These are phyloP conservation scores for Raphidocelis subcapitata DNA, from an alignment of 139 green algal genomes.

Conservation along the genomic window DNA sequence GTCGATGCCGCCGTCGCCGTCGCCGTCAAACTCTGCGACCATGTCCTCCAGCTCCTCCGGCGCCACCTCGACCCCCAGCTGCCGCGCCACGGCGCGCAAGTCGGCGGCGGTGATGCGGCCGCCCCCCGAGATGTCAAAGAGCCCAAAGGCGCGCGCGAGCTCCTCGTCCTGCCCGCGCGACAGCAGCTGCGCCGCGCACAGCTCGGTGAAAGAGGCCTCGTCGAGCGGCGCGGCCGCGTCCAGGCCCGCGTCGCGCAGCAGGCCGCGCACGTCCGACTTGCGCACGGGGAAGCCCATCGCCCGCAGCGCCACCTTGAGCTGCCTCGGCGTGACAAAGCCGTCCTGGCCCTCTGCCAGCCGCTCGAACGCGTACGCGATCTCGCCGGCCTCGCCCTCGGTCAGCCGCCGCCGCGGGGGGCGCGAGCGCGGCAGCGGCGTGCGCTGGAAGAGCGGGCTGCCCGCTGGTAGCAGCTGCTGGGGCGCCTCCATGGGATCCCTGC, in stretches of 20 bases:
- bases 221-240: slow-evolving; percentile 10
- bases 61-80: slow-evolving; percentile 31
- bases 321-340: slow-evolving; percentile 2
- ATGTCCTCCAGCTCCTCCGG: slow-evolving; percentile 44
- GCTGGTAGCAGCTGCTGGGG: no score
- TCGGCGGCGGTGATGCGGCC: slow-evolving; percentile 34
- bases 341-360: slow-evolving; percentile 15
- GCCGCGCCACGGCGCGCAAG: slow-evolving; percentile 27
- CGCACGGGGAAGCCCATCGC: slow-evolving; percentile 41
- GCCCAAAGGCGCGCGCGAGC: slow-evolving; percentile 31
- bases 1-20: slow-evolving; percentile 31
- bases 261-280: slow-evolving; percentile 27
- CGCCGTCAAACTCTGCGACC: slow-evolving; percentile 39
- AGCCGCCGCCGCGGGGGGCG: no score
- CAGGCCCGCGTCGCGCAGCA: slow-evolving; percentile 21
- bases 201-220: slow-evolving; percentile 12
- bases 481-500: no score
- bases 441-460: no score
- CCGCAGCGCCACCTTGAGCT: slow-evolving; percentile 31
- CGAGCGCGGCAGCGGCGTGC: no score
- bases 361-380: slow-evolving; percentile 28
- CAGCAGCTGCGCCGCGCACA: slow-evolving; percentile 11
- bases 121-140: slow-evolving; percentile 37
- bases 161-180: slow-evolving; percentile 23
- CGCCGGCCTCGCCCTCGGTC: not conserved